These are phyloP conservation scores for Yarrowia osloensis DNA, from an alignment of 805 yeast species.

Conservation along the genomic window DNA sequence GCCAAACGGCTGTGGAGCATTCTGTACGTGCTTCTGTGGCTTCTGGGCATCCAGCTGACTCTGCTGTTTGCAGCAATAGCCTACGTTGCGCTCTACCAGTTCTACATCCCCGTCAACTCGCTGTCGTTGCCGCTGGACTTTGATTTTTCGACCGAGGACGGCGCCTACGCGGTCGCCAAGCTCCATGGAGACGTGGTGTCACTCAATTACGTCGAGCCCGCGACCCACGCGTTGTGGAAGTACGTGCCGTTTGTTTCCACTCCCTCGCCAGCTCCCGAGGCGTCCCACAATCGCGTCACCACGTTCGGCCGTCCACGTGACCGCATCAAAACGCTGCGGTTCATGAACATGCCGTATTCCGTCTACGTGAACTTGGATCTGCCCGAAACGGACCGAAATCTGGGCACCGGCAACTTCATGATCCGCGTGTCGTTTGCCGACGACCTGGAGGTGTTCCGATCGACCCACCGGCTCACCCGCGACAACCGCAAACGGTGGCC, in stretches of 20 bases:
- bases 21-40: conserved; percentile 19
- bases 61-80: conserved; percentile 34
- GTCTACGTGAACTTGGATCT: conserved; percentile 39
- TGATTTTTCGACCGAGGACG: conserved; percentile 33
- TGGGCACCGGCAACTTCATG: conserved; percentile 42
- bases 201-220: conserved; percentile 10
- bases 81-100: conserved; percentile 34
- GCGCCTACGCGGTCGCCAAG: conserved; percentile 32
- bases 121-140: conserved; percentile 33
- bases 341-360: conserved; percentile 38
- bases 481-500: conserved; percentile 33
- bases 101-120: conserved; percentile 36
- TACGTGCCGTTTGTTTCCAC: conserved; percentile 3
- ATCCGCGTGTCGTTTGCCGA: conserved; percentile 36
- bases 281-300: conserved; percentile 1
- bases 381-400: conserved; percentile 41
- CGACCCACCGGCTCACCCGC: conserved; percentile 25
- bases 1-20: conserved; percentile 26
- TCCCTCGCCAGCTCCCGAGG: background rate
- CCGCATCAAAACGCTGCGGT: conserved; percentile 33
- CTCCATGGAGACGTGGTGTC: conserved; percentile 26
- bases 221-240: conserved; percentile 3
- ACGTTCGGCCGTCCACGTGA: conserved; percentile 20
- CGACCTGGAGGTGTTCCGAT: conserved; percentile 23
- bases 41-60: conserved; percentile 21